Evolutionary conservation across 208 protist species (phyloP).

Genomic region (Crithidia fasciculata): DNA sequence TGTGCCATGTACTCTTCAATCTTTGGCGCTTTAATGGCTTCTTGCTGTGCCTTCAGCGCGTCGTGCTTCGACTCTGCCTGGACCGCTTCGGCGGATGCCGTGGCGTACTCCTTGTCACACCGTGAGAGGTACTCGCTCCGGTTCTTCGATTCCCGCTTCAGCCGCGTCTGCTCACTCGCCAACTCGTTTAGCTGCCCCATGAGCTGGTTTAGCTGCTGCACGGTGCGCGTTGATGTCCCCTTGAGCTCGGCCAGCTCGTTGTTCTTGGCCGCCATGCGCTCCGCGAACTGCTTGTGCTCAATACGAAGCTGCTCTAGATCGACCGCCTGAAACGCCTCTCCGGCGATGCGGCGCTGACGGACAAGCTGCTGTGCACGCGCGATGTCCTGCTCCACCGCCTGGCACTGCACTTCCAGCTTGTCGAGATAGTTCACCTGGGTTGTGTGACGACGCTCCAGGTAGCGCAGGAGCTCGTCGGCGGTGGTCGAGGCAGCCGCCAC

Average conservation of each 20-base stretch:
- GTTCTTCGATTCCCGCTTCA: slow-evolving; percentile 88
- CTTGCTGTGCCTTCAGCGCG: slow-evolving; percentile 80
- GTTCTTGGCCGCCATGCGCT: slow-evolving; percentile 95
- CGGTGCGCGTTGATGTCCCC: slow-evolving; percentile 92
- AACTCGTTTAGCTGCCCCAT: slow-evolving; percentile 89
- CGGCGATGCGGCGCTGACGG: slow-evolving; percentile 89
- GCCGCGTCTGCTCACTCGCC: slow-evolving; percentile 76
- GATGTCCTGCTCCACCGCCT: slow-evolving; percentile 78
- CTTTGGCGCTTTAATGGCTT: slow-evolving; percentile 91
- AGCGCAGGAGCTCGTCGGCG: slow-evolving; percentile 88
- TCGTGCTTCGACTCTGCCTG: slow-evolving; percentile 75
- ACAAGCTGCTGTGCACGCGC: slow-evolving; percentile 84
- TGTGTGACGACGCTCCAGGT: slow-evolving; percentile 72
- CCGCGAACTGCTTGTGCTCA: slow-evolving; percentile 95
- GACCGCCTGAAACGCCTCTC: slow-evolving; percentile 92
- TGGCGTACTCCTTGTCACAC: slow-evolving; percentile 65
- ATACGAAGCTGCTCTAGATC: slow-evolving; percentile 97
- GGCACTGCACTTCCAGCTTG: slow-evolving; percentile 89
- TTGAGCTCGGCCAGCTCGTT: slow-evolving; percentile 94
- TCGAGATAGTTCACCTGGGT: slow-evolving; percentile 82
- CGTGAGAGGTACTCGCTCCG: slow-evolving; percentile 76
- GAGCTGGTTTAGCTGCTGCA: slow-evolving; percentile 91
- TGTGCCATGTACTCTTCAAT: slow-evolving; percentile 95
- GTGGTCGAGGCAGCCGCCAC: slow-evolving; percentile 29
- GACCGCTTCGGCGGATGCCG: slow-evolving; percentile 72